Conservation (phyloP, 108 stramenopile species). For the Skeletonema menzelii region DNA sequence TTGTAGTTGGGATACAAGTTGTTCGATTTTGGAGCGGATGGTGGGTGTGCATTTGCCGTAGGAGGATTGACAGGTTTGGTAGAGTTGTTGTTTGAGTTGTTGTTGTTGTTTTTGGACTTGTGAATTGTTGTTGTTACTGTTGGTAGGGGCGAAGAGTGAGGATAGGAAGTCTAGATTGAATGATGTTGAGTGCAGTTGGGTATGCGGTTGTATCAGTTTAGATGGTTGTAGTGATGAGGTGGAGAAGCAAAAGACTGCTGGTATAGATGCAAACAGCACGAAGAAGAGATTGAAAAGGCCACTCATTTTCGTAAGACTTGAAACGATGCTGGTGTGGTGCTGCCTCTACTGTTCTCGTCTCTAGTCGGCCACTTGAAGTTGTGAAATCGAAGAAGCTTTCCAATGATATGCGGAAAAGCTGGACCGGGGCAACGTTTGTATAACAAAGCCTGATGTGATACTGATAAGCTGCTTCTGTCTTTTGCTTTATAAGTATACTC, state of each 20-base stretch:
- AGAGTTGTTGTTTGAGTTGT: conserved; percentile 18
- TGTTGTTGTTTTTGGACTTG: background rate
- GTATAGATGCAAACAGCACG: background rate
- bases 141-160: background rate
- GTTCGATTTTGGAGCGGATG: conserved; percentile 32
- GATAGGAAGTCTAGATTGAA: conserved; percentile 4
- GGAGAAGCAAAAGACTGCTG: background rate
- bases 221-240: background rate
- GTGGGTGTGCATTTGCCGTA: conserved; percentile 2
- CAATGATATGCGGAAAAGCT: no score
- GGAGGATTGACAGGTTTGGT: conserved; percentile 9
- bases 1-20: conserved; percentile 33
- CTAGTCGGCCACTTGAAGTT: background rate
- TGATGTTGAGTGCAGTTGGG: background rate
- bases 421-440: no score
- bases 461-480: no score
- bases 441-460: no score
- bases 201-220: background rate
- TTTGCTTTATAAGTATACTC: no score
- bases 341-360: background rate
- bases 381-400: background rate
- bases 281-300: background rate
- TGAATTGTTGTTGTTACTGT: background rate
- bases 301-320: background rate
- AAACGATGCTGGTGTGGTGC: background rate